Percentiles rank a stretch among this genome's conserved stretches.
Evolutionary conservation across 495 filamentous ascomycete species (phyloP).

Genomic region (Penicillium samsonianum): DNA sequence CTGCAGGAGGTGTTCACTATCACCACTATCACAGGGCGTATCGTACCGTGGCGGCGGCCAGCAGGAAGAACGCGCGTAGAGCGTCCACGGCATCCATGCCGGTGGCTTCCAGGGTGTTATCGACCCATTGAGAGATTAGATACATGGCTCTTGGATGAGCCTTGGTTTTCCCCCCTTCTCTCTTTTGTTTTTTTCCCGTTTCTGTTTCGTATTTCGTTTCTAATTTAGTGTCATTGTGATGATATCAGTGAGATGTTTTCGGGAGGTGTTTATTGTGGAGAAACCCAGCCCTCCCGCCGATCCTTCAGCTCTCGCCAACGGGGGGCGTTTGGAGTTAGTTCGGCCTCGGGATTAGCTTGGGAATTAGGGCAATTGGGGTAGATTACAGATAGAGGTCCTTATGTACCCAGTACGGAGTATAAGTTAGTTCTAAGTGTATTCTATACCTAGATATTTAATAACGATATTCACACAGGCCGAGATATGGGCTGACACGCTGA

Average conservation of each 20-base stretch:
- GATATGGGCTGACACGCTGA: not conserved
- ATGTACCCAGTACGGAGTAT: no score
- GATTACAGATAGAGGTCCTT: not conserved
- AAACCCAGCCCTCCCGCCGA: slow-evolving; percentile 8
- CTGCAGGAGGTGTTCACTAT: slow-evolving; percentile 7
- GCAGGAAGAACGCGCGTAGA: slow-evolving; percentile 46
- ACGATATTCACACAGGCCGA: not conserved
- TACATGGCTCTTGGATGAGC: slow-evolving; percentile 21
- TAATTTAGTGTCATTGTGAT: not conserved
- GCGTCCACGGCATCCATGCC: slow-evolving; percentile 46
- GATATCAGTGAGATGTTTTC: slow-evolving; percentile 10
- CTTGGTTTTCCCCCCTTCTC: not conserved
- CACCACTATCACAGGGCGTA: slow-evolving; percentile 19
- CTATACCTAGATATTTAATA: not conserved
- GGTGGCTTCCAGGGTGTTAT: slow-evolving; percentile 28
- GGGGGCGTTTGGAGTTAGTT: slow-evolving; percentile 9
- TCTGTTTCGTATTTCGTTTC: not conserved
- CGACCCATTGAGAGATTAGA: slow-evolving; percentile 24
- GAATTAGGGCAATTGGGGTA: not conserved
- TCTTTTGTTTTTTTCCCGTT: not conserved
- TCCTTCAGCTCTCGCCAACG: slow-evolving; percentile 1
- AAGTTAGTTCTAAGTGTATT: not conserved
- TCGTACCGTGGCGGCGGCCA: slow-evolving; percentile 52
- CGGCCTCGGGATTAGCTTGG: slow-evolving; percentile 3
- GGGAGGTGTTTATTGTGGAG: slow-evolving; percentile 10